Percentiles rank a stretch among this genome's conserved stretches.
These are phyloP conservation scores for Fomitiporia mediterranea DNA, from an alignment of 1,284 basidiomycete genomes.

Conservation along the genomic window DNA sequence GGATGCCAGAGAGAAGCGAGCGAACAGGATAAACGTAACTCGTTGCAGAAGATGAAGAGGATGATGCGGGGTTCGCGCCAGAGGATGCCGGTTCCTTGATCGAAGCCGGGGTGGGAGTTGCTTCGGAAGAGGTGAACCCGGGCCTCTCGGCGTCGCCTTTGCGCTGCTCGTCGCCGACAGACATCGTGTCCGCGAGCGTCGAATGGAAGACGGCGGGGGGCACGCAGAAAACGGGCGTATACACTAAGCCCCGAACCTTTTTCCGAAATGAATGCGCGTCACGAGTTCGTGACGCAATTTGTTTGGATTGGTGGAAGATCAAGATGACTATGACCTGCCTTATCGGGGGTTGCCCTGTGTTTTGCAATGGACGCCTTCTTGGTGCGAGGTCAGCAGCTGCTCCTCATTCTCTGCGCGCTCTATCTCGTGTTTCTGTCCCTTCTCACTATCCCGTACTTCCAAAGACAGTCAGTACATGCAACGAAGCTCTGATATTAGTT, in stretches of 20 bases:
- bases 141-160: background rate
- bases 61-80: background rate
- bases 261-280: background rate
- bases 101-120: background rate
- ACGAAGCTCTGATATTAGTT: constrained; percentile 16
- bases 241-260: background rate
- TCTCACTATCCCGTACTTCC: constrained; percentile 59
- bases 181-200: background rate
- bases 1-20: constrained; percentile 31
- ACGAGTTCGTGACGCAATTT: constrained; percentile 1
- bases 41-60: constrained; percentile 7
- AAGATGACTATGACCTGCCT: background rate
- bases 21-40: constrained; percentile 32
- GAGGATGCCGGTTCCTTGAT: background rate
- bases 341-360: background rate
- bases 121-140: background rate
- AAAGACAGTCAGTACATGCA: constrained; percentile 58
- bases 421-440: constrained; percentile 55
- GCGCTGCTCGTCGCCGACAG: background rate
- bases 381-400: constrained; percentile 27
- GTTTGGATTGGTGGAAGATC: background rate
- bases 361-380: constrained; percentile 4
- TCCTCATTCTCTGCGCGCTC: constrained; percentile 42
- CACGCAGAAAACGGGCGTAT: background rate
- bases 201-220: background rate